Base-by-base conservation (phyloP, 768 basidiomycete species). In the Termitomyces sp. region DNA sequence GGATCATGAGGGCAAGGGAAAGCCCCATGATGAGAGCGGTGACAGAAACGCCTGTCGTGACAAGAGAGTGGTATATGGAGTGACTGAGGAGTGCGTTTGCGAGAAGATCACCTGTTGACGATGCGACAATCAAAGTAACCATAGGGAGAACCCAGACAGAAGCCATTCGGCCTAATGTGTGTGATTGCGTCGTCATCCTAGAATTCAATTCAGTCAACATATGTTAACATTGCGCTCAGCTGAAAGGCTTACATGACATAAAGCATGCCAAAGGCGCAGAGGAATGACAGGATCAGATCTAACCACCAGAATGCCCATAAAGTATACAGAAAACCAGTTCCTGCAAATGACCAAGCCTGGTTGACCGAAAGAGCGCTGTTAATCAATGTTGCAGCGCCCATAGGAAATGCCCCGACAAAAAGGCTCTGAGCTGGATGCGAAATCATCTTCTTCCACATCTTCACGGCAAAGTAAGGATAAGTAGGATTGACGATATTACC, bases 281-380 rank as follows among this genome's bases (percentile, higher is more conserved):
- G 14, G 14, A 83, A 62, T 0, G 88, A 84, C 13, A 88, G 54
- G 0, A 71, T 70, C 1, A 83, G 71, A 61, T 88, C 84, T 41
- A 84, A 45, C 88, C 87, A 90, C 88, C 88, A 91, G 43, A 86
- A 63, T 2, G 68, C 79, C 83, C 87, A 87, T 38, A 87, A 64
- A 26, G 74, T 65, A 56, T 80, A 83, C 2, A 87, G 66, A 67
- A 87, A 84, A 1, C 64, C 52, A 41, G 63, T 72, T 13, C 85
- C 85, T 0, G 83, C 83, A 55, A 86, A 74, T 20, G 74, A 79
- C 59, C 72, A 67, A 11, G 68, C 60, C 58, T 81, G 67, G n/a
- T 84, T 69, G 38, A 80, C 70, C 5, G 70, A 69, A 20, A 81
- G 72, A 0, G 79, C 77, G 40, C 79, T 71, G 55, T 75, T 81